These are phyloP conservation scores for Verbena officinalis DNA, from an alignment of 257 asterid species.

Conservation along the genomic window DNA sequence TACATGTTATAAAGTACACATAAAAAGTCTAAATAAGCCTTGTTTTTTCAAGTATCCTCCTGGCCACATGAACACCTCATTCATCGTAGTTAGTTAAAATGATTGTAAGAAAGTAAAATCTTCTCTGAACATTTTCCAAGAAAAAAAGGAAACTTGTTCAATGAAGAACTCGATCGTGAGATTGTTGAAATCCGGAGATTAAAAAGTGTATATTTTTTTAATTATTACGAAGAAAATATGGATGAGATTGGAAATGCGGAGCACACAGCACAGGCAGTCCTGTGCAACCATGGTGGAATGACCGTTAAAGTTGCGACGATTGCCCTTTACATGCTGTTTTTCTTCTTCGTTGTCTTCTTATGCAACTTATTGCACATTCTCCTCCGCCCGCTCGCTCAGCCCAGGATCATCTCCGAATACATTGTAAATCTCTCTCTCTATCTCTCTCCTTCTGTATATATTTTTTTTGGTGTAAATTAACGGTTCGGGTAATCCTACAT, in stretches of 20 bases:
- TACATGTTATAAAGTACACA: too few species aligned
- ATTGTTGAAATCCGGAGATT: not conserved
- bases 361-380: conserved; percentile 78
- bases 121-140: not conserved
- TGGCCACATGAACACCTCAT: conserved; percentile 42
- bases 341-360: conserved; percentile 74
- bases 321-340: conserved; percentile 78
- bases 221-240: not conserved
- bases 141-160: too few species aligned
- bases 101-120: not conserved
- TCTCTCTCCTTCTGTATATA: too few species aligned
- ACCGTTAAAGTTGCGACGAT: conserved; percentile 57
- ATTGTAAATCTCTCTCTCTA: conserved; percentile 45
- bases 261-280: conserved; percentile 41
- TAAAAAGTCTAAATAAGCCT: not conserved
- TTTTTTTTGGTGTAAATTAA: too few species aligned
- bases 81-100: conserved; percentile 35
- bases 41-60: conserved; percentile 21
- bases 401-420: conserved; percentile 79
- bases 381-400: conserved; percentile 73
- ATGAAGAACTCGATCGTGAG: too few species aligned
- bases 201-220: not conserved
- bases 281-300: conserved; percentile 49
- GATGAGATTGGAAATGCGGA: conserved; percentile 38
- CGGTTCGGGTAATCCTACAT: too few species aligned